Conservation (phyloP, 306 rosid genomes). For the Cicer chorassanicum region DNA sequence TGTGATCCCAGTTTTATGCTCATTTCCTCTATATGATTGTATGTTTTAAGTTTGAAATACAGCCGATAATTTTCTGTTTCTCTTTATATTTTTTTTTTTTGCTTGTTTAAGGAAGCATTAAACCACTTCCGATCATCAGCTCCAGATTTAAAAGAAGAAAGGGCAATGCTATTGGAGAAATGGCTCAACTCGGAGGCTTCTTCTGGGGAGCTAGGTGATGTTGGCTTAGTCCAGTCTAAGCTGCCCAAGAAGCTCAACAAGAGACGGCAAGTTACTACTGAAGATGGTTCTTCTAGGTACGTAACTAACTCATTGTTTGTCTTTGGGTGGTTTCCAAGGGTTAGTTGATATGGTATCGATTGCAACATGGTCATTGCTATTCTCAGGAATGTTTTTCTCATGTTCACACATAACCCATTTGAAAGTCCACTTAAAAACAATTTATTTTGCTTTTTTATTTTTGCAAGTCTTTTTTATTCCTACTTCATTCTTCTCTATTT, state of each 20-base stretch:
- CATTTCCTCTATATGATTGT: not conserved
- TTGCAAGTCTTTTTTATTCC: not conserved
- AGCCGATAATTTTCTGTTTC: too few relatives aligned
- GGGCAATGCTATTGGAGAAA: constrained; percentile 83
- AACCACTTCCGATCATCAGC: constrained; percentile 75
- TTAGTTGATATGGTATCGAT: not conserved
- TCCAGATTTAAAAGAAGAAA: constrained; percentile 79
- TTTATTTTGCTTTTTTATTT: not conserved
- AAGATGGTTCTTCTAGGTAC: constrained; percentile 89
- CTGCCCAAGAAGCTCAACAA: constrained; percentile 90
- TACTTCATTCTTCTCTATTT: constrained; percentile 36
- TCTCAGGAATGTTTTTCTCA: not conserved
- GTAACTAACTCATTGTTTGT: constrained; percentile 36
- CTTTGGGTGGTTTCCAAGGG: constrained; percentile 1
- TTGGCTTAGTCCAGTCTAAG: constrained; percentile 74
- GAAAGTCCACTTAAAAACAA: not conserved
- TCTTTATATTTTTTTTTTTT: too few relatives aligned
- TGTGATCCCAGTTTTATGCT: constrained; percentile 35
- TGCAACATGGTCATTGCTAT: not conserved
- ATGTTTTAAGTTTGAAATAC: too few relatives aligned
- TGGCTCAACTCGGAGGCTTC: constrained; percentile 76
- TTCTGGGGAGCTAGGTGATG: constrained; percentile 74
- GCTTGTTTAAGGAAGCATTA: constrained; percentile 60
- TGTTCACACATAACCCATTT: not conserved
- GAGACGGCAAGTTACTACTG: constrained; percentile 68